These are phyloP conservation scores for Cladorrhinum sp. DNA, from an alignment of 2,329 filamentous ascomycete genomes.

Conservation along the genomic window DNA sequence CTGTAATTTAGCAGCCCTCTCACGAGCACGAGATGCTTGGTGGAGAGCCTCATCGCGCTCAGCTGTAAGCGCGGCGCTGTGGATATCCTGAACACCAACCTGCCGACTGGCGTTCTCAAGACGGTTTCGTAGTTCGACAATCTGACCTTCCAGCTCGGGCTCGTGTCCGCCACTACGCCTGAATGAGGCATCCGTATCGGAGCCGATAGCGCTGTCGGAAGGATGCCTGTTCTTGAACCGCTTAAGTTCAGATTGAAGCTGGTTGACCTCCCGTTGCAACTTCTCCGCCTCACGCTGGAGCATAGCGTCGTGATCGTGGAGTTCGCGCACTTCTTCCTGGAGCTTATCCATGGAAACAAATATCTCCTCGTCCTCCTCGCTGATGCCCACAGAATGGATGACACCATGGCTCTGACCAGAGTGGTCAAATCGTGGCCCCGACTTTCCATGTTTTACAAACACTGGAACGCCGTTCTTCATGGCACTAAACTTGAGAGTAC, in stretches of 20 bases:
- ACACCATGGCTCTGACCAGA: constrained; percentile 43
- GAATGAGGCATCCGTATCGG: constrained; percentile 42
- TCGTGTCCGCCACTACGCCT: constrained; percentile 46
- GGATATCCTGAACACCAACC: constrained; percentile 59
- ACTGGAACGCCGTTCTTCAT: constrained; percentile 53
- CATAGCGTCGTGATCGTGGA: constrained; percentile 55
- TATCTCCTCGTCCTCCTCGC: constrained; percentile 54
- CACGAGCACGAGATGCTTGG: constrained; percentile 59
- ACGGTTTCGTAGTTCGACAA: constrained; percentile 58
- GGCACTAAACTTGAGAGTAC: constrained; percentile 50
- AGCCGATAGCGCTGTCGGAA: constrained; percentile 41
- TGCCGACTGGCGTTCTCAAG: constrained; percentile 63
- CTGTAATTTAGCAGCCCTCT: constrained; percentile 36
- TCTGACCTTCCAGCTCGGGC: constrained; percentile 35
- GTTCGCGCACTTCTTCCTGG: constrained; percentile 53
- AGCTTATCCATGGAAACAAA: constrained; percentile 62
- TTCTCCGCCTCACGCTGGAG: constrained; percentile 53
- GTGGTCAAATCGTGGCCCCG: constrained; percentile 42
- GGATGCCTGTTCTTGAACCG: constrained; percentile 41
- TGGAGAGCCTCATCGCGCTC: constrained; percentile 65
- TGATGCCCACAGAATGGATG: constrained; percentile 49
- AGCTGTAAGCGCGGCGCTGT: constrained; percentile 58
- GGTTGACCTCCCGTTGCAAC: constrained; percentile 50
- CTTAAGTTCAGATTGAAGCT: constrained; percentile 48
- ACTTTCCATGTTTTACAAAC: constrained; percentile 53